phyloP scores from a whole-genome alignment of 805 yeast species.

The Candida vartiovaarae region DNA sequence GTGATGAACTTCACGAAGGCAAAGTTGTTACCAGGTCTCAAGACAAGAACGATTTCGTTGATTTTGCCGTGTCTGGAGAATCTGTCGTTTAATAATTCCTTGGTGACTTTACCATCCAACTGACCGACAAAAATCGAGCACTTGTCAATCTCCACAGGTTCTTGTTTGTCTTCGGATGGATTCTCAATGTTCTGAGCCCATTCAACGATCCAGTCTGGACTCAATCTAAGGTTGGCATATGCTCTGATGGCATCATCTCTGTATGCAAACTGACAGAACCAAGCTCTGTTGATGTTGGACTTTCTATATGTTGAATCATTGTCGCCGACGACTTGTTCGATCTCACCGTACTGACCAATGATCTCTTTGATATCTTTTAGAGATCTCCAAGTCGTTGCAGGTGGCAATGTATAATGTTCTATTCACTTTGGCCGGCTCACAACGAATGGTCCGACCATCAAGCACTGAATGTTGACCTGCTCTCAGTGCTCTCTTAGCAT shows the following conservation, averaged over 20 bases:
- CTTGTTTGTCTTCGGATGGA: slow-evolving; percentile 26
- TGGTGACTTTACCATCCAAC: slow-evolving; percentile 46
- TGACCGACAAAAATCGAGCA: slow-evolving; percentile 77
- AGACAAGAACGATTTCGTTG: slow-evolving; percentile 45
- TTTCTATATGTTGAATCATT: slow-evolving; percentile 26
- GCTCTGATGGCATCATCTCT: slow-evolving; percentile 88
- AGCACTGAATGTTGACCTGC: slow-evolving; percentile 63
- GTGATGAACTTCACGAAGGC: slow-evolving; percentile 65
- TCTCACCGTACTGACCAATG: slow-evolving; percentile 58
- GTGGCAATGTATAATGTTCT: slow-evolving; percentile 65
- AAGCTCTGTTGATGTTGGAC: slow-evolving; percentile 32
- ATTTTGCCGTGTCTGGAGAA: slow-evolving; percentile 66
- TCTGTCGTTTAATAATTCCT: slow-evolving; percentile 47
- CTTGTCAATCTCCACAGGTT: slow-evolving; percentile 51
- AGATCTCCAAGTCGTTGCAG: slow-evolving; percentile 23
- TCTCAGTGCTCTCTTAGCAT: slow-evolving; percentile 59
- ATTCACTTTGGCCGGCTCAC: slow-evolving; percentile 89
- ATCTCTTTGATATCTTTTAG: slow-evolving; percentile 30
- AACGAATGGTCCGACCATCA: slow-evolving; percentile 72
- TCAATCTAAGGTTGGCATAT: slow-evolving; percentile 57
- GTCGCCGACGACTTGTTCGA: slow-evolving; percentile 55
- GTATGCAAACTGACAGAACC: slow-evolving; percentile 75
- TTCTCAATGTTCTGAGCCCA: slow-evolving; percentile 84
- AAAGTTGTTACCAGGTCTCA: slow-evolving; percentile 45
- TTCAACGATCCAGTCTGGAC: slow-evolving; percentile 52